Conservation (phyloP, 2,329 filamentous ascomycete genomes). For the Colletotrichum cuscutae region DNA sequence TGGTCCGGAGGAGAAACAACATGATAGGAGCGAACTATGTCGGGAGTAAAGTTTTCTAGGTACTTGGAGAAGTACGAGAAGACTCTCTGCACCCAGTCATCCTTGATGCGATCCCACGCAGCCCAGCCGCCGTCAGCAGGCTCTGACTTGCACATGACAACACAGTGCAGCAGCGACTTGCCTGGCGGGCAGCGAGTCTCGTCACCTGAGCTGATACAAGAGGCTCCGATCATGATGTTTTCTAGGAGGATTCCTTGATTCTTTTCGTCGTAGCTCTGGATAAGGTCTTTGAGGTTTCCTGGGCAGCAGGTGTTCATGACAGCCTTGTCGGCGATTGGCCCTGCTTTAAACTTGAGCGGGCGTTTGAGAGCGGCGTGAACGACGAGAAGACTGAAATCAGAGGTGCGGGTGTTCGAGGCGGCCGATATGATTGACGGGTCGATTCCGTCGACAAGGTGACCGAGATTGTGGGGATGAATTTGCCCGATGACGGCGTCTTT, state of each 20-base stretch:
- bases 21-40: slow-evolving; percentile 13
- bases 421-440: neutral
- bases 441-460: neutral
- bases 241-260: neutral
- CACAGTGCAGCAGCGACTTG: slow-evolving; percentile 7
- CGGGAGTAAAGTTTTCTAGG: slow-evolving; percentile 1
- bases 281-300: neutral
- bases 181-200: neutral
- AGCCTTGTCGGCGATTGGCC: neutral
- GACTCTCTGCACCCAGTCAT: slow-evolving; percentile 1
- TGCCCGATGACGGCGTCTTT: neutral
- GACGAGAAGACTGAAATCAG: neutral
- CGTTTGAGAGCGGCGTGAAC: neutral
- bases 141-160: slow-evolving; percentile 10
- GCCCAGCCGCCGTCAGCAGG: slow-evolving; percentile 7
- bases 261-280: neutral
- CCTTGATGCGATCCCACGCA: neutral
- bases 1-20: slow-evolving; percentile 7
- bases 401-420: neutral
- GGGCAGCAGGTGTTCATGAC: neutral
- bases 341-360: neutral
- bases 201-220: neutral
- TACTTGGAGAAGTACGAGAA: slow-evolving; percentile 3
- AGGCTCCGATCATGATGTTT: neutral
- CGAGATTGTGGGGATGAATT: neutral